Percentiles rank a stretch among this genome's conserved stretches.
Evolutionary conservation across 1,284 basidiomycete species (phyloP).

Genomic region (Ustilago nuda): DNA sequence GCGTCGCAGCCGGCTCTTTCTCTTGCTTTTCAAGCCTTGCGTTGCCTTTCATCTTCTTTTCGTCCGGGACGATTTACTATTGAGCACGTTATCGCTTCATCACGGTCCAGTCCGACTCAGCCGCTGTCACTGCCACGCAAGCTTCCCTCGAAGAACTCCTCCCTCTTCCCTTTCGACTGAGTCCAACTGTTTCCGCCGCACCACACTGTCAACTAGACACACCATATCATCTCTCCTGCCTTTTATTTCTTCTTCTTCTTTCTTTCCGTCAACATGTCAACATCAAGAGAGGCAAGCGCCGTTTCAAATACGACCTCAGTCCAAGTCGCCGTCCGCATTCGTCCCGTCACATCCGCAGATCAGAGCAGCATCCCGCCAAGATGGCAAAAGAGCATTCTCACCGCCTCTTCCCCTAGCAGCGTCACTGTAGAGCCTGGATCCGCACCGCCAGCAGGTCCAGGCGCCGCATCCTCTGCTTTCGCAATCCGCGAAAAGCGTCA

Average conservation of each 20-base stretch:
- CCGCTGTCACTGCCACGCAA: background rate
- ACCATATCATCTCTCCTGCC: no score
- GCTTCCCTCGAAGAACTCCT: no score
- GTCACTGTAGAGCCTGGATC: conserved; percentile 57
- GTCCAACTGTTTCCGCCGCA: no score
- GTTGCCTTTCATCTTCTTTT: background rate
- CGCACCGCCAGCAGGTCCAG: conserved; percentile 53
- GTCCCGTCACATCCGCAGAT: conserved; percentile 86
- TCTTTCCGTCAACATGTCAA: conserved; percentile 19
- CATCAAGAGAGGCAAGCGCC: conserved; percentile 37
- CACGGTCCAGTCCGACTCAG: background rate
- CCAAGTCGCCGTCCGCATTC: conserved; percentile 81
- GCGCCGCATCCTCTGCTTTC: conserved; percentile 70
- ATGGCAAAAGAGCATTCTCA: conserved; percentile 88
- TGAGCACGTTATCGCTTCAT: background rate
- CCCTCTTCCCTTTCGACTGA: no score
- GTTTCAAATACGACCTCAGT: conserved; percentile 34
- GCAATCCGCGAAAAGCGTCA: conserved; percentile 77
- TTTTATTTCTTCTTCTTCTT: no score
- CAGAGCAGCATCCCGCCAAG: conserved; percentile 83
- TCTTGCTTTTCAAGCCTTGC: background rate
- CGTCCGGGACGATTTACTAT: background rate
- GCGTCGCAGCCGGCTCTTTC: background rate
- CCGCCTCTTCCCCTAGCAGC: conserved; percentile 71
- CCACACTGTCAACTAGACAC: no score